A percentile compares a stretch with the other conserved stretches of the same genome.
Evolutionary conservation across 106 monocot genomes (phyloP).

Genomic region (Dendrobium officinale): DNA sequence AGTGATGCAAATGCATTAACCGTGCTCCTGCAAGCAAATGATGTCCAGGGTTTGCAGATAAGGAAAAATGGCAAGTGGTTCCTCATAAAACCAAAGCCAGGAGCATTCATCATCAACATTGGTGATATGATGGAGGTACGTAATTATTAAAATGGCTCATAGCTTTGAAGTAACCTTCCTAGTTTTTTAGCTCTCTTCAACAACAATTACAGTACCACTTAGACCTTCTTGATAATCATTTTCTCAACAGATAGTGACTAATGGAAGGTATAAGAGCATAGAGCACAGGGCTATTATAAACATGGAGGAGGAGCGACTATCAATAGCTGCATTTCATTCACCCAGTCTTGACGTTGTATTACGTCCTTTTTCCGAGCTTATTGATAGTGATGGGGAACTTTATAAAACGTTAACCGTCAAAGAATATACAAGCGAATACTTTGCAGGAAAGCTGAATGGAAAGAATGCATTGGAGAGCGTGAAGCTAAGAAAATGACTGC

Average conservation of each 20-base stretch:
- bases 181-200: no score
- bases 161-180: no score
- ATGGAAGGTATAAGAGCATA: conserved; percentile 37
- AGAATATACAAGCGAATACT: neutral
- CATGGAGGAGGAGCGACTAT: conserved; percentile 22
- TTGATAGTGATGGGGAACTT: neutral
- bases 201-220: no score
- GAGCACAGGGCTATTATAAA: conserved; percentile 40
- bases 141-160: neutral
- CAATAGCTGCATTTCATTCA: conserved; percentile 20
- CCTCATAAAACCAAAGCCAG: neutral
- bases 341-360: neutral
- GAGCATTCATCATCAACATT: conserved; percentile 8
- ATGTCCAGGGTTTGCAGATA: conserved; percentile 14
- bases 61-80: conserved; percentile 8
- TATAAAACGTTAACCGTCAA: conserved; percentile 5
- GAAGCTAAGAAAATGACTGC: conserved; percentile 10
- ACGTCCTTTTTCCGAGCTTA: conserved; percentile 22
- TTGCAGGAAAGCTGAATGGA: conserved; percentile 14
- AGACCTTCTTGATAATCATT: no score
- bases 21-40: conserved; percentile 12
- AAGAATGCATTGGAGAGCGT: conserved; percentile 8
- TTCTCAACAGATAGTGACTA: conserved; percentile 27
- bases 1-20: conserved; percentile 5
- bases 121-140: conserved; percentile 9